phyloP scores from a whole-genome alignment of 2,329 filamentous ascomycete species.

The Didymella lethalis region DNA sequence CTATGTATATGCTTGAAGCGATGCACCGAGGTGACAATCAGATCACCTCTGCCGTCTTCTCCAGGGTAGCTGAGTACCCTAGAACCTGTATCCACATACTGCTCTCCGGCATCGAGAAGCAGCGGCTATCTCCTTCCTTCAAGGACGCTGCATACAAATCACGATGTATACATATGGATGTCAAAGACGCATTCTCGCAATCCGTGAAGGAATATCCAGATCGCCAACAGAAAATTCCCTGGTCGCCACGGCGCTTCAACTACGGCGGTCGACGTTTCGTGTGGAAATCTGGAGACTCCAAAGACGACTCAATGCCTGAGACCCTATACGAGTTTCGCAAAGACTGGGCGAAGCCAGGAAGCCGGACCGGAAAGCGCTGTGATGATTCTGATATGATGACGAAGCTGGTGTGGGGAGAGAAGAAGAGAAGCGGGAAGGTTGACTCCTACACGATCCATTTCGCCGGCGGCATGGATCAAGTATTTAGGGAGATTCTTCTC shows the following conservation, averaged over 20 bases:
- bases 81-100: constrained; percentile 44
- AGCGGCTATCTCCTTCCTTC: constrained; percentile 33
- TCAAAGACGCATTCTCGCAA: constrained; percentile 44
- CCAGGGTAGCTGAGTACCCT: constrained; percentile 47
- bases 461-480: constrained; percentile 48
- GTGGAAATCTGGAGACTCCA: constrained; percentile 55
- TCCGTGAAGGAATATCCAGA: constrained; percentile 49
- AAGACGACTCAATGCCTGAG: constrained; percentile 57
- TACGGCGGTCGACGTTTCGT: constrained; percentile 50
- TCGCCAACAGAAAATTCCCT: constrained; percentile 49
- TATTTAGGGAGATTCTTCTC: constrained; percentile 47
- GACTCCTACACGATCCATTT: constrained; percentile 51
- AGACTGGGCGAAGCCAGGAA: constrained; percentile 48
- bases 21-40: constrained; percentile 45
- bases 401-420: constrained; percentile 49
- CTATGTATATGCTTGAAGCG: constrained; percentile 48
- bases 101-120: constrained; percentile 48
- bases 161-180: constrained; percentile 40
- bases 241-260: constrained; percentile 49
- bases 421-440: constrained; percentile 48
- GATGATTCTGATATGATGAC: constrained; percentile 42
- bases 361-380: constrained; percentile 46
- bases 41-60: constrained; percentile 47
- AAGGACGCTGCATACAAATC: constrained; percentile 48
- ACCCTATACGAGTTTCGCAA: constrained; percentile 47